phyloP scores from a whole-genome alignment of 495 filamentous ascomycete species.

The Aspergillus wentii region DNA sequence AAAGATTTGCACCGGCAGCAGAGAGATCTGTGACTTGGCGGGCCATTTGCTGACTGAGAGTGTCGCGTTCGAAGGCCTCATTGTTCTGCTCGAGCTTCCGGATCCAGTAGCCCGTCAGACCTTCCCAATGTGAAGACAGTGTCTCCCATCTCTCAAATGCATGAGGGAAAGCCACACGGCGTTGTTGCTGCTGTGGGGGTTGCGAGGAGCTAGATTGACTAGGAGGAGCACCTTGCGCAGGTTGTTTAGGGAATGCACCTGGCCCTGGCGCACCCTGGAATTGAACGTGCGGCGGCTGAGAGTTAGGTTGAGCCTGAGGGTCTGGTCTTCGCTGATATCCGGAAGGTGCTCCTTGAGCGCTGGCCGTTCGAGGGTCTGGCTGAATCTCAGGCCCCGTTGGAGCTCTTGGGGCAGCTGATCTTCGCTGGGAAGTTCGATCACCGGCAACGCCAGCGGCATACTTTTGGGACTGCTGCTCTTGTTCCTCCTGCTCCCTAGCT shows the following conservation, averaged over 20 bases:
- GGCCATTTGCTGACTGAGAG: conserved; percentile 79
- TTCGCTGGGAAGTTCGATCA: conserved; percentile 41
- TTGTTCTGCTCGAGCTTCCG: conserved; percentile 84
- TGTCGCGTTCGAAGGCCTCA: conserved; percentile 74
- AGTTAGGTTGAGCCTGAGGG: conserved; percentile 7
- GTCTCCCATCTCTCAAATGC: conserved; percentile 98
- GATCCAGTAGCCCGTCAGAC: conserved; percentile 95
- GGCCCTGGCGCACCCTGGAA: conserved; percentile 16
- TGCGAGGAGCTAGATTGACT: conserved; percentile 29
- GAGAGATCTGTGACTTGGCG: conserved; percentile 94
- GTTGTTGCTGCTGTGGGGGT: conserved; percentile 30
- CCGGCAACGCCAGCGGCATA: conserved; percentile 57
- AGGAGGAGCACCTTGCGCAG: conserved; percentile 15
- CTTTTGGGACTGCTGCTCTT: conserved; percentile 45
- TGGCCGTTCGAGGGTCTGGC: conserved; percentile 9
- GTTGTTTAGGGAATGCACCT: conserved; percentile 5
- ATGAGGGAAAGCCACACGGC: conserved; percentile 71
- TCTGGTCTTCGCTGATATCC: conserved; percentile 8
- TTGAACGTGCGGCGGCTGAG: conserved; percentile 17
- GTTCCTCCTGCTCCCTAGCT: conserved; percentile 39
- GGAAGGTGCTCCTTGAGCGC: conserved; percentile 8
- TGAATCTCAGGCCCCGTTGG: conserved; percentile 21
- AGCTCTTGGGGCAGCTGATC: conserved; percentile 22
- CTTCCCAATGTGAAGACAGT: conserved; percentile 96
- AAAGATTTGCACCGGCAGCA: conserved; percentile 92